Evolutionary conservation across 345 rosid genomes (phyloP).

Genomic region (Anacardium occidentale): DNA sequence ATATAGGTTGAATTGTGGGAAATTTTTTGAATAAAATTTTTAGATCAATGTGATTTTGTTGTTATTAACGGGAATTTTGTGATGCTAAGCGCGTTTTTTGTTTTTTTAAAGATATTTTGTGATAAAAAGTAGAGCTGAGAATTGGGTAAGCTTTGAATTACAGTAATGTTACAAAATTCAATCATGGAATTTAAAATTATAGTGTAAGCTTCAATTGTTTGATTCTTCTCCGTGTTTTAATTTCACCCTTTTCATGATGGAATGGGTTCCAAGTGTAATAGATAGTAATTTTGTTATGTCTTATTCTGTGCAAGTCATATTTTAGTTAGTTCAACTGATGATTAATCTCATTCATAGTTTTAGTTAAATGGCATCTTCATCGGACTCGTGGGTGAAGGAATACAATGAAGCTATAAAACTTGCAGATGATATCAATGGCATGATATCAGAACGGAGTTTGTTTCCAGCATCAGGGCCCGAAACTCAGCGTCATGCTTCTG

Average conservation of each 20-base stretch:
- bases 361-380: constrained; percentile 65
- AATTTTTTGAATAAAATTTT: neutral
- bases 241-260: neutral
- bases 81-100: neutral
- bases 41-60: neutral
- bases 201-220: neutral
- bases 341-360: constrained; percentile 13
- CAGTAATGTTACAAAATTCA: neutral
- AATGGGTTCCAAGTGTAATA: constrained; percentile 1
- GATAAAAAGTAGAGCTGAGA: neutral
- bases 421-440: constrained; percentile 74
- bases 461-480: constrained; percentile 71
- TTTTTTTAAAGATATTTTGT: neutral
- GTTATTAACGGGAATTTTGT: neutral
- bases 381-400: constrained; percentile 82
- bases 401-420: constrained; percentile 75
- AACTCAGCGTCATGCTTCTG: constrained; percentile 82
- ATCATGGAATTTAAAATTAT: neutral
- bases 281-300: neutral
- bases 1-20: neutral
- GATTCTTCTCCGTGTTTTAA: neutral
- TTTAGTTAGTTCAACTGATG: neutral
- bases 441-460: constrained; percentile 68
- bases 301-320: constrained; percentile 1
- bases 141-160: neutral